Percentiles rank a stretch among this genome's conserved stretches.
Evolutionary conservation across 2,329 filamentous ascomycete species (phyloP).

Genomic region (Verticillium longisporum): DNA sequence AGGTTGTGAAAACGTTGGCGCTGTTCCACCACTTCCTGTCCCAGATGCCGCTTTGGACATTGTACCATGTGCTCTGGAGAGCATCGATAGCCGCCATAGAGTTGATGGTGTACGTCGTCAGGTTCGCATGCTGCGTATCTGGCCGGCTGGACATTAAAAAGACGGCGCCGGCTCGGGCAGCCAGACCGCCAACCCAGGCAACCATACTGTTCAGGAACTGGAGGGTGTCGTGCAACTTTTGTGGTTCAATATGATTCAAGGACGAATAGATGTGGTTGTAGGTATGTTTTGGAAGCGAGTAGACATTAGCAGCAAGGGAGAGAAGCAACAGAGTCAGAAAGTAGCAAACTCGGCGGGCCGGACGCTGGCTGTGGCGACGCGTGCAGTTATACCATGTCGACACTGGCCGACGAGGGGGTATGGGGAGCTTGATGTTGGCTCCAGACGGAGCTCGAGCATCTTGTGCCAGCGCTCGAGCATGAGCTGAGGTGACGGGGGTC

Average conservation of each 20-base stretch:
- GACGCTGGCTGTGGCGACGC: neutral
- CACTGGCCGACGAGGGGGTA: neutral
- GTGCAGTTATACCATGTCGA: neutral
- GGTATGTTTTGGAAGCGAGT: neutral
- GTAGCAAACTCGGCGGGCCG: neutral
- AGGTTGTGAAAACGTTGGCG: constrained; percentile 57
- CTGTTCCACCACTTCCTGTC: constrained; percentile 66
- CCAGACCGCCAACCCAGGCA: constrained; percentile 9
- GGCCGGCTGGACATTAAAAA: constrained; percentile 11
- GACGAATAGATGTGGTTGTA: neutral
- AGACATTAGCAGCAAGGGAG: neutral
- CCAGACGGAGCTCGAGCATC: neutral
- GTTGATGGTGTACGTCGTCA: constrained; percentile 21
- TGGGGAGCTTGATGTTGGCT: neutral
- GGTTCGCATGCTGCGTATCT: constrained; percentile 6
- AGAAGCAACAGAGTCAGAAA: neutral
- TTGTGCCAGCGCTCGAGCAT: neutral
- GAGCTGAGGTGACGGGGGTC: neutral
- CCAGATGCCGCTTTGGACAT: constrained; percentile 54
- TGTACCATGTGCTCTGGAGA: constrained; percentile 55
- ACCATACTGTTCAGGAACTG: constrained; percentile 5
- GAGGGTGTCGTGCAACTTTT: neutral
- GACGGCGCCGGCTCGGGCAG: constrained; percentile 7
- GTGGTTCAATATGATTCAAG: too few relatives aligned
- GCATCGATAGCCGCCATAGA: constrained; percentile 26